These are phyloP conservation scores for Synchytrium microbalum DNA, from an alignment of 371 early-diverging fungal genomes.

Conservation along the genomic window DNA sequence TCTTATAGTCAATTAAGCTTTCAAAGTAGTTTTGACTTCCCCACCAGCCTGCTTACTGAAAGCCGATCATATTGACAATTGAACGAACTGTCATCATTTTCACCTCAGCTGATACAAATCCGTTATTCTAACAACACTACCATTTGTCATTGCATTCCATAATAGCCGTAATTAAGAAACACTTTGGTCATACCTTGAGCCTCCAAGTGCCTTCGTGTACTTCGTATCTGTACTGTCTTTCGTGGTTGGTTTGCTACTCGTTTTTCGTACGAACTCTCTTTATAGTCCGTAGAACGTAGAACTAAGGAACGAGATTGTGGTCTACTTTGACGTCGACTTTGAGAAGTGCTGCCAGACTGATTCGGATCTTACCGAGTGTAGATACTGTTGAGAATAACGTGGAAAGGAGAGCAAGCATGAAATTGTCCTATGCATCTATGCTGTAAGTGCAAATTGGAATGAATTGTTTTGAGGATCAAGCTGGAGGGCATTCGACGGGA, in stretches of 20 bases:
- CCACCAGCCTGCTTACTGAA: too few species aligned
- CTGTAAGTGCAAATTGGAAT: too few species aligned
- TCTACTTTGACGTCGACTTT: neutral
- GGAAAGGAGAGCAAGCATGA: constrained; percentile 8
- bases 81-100: too few species aligned
- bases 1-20: too few species aligned
- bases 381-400: neutral
- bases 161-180: neutral
- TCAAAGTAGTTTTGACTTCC: too few species aligned
- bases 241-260: constrained; percentile 3
- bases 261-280: constrained; percentile 2
- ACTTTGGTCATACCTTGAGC: neutral
- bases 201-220: too few species aligned
- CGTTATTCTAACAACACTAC: constrained; percentile 1
- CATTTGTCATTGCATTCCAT: neutral
- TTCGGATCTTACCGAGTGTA: neutral
- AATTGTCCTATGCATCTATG: too few species aligned
- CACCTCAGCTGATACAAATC: neutral
- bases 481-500: too few species aligned
- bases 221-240: neutral
- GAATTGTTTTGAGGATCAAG: too few species aligned
- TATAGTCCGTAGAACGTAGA: neutral
- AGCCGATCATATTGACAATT: too few species aligned
- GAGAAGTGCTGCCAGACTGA: neutral
- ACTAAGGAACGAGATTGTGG: neutral